These are phyloP conservation scores for Parastagonospora nodorum DNA, from an alignment of 2,329 filamentous ascomycete genomes.

Conservation along the genomic window DNA sequence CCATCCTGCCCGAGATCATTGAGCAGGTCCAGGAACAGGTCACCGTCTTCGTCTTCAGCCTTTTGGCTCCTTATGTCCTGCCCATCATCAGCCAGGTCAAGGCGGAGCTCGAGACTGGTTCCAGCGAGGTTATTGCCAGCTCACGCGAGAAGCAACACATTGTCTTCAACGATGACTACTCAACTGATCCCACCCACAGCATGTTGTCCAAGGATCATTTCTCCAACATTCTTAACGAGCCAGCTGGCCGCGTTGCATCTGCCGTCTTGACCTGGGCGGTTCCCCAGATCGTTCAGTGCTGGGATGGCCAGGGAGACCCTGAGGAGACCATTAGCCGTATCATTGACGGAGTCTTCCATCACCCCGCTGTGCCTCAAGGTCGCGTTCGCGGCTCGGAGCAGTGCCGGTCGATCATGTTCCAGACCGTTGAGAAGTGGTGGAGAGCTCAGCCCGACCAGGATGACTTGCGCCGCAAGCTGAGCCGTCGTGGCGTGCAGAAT, in stretches of 20 bases:
- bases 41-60: constrained; percentile 87
- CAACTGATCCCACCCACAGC: constrained; percentile 84
- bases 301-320: constrained; percentile 80
- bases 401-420: constrained; percentile 77
- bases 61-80: constrained; percentile 85
- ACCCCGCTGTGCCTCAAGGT: constrained; percentile 76
- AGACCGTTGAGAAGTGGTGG: constrained; percentile 86
- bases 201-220: constrained; percentile 98
- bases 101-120: constrained; percentile 82
- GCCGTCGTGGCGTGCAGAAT: constrained; percentile 74
- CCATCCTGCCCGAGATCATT: constrained; percentile 80
- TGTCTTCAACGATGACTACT: constrained; percentile 80
- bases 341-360: constrained; percentile 82
- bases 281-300: constrained; percentile 84
- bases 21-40: constrained; percentile 88
- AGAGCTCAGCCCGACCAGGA: constrained; percentile 63
- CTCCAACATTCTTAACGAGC: constrained; percentile 84
- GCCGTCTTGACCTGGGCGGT: constrained; percentile 83
- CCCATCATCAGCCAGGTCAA: constrained; percentile 88
- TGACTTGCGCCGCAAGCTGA: constrained; percentile 74
- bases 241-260: constrained; percentile 81
- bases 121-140: constrained; percentile 83
- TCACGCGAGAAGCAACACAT: constrained; percentile 83
- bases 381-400: constrained; percentile 69
- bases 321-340: constrained; percentile 75